Base-by-base conservation (phyloP, 257 asterid genomes). In the Sherardia arvensis region DNA sequence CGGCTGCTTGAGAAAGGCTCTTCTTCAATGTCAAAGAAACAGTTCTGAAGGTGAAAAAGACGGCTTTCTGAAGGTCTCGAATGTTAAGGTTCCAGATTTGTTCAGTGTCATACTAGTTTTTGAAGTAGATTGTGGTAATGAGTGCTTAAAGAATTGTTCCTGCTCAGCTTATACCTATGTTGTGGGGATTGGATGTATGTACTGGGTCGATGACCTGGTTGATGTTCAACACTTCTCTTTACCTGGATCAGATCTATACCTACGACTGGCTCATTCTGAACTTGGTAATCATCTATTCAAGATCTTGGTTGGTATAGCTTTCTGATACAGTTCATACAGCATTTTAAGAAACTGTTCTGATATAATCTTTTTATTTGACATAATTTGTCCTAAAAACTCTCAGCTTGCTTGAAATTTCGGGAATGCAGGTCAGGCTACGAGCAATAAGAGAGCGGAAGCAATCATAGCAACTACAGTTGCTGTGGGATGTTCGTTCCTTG, bases 231-330 rank as follows among this genome's bases (percentile, higher is more conserved):
- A 65, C 30, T 82, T 82, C 62, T 33, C 65, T 17, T 27, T 29
- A 6, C 57, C 58, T 23, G 94, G 80, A 5, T 64, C 78, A 0
- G 81, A 79, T 64, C 66, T 88, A 48, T 78, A 76, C 27, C 28
- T 88, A 53, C 93, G 93, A 1, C 29, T 89, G 33, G 77, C 84
- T 1, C 53, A 22, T 49, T 76, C 89, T 27, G 96, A 84, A 65
- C 56, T 75, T 23, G 90, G 91, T 84, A 77, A 58, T 4, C 9
- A 10, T 15, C 29, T 17, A 2, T 34, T 26, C 30, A 17, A 25
- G 25, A 55, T 25, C 17, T 23, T 26, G 32, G 2, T 2, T 8
- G 2, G 17, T 21, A 3, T 12, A 38, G 18, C 14, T 38, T 40
- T 43, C 51, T 45, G 51, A 43, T 43, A 15, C n/a, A 3, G 20